Conservation (phyloP, 2,329 filamentous ascomycete genomes). For the Grosmannia serpens region DNA sequence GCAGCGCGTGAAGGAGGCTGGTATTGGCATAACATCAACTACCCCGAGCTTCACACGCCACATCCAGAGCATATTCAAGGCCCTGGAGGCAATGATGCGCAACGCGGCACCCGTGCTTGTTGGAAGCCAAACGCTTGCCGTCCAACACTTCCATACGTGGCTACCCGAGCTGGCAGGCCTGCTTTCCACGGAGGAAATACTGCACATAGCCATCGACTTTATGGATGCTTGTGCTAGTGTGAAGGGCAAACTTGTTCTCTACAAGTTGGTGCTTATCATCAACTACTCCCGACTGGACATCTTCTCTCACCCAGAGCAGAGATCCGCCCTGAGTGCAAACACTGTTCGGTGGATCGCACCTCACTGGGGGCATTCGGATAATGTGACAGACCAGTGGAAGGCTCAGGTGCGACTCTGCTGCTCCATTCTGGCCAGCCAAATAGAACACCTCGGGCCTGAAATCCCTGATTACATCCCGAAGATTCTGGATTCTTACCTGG, state of each 20-base stretch:
- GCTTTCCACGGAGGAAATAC: conserved; percentile 70
- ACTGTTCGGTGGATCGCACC: conserved; percentile 85
- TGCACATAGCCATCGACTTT: conserved; percentile 86
- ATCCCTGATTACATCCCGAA: conserved; percentile 85
- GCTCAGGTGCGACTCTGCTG: conserved; percentile 91
- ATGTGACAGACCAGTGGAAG: conserved; percentile 74
- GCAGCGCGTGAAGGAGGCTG: conserved; percentile 79
- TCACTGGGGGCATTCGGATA: conserved; percentile 72
- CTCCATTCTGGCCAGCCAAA: conserved; percentile 79
- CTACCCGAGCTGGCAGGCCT: conserved; percentile 77
- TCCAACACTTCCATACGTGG: conserved; percentile 96
- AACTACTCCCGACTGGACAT: conserved; percentile 77
- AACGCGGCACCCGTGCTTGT: conserved; percentile 76
- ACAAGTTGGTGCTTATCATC: conserved; percentile 85
- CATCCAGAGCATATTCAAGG: conserved; percentile 77
- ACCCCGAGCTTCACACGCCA: conserved; percentile 69
- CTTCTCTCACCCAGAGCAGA: conserved; percentile 68
- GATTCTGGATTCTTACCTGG: conserved; percentile 78
- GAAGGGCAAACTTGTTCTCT: conserved; percentile 82
- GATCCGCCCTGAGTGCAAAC: conserved; percentile 62
- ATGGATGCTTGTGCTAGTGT: conserved; percentile 82
- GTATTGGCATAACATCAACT: conserved; percentile 69
- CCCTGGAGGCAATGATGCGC: conserved; percentile 79
- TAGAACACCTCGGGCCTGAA: conserved; percentile 65
- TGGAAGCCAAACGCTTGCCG: conserved; percentile 86